Evolutionary conservation across 495 filamentous ascomycete genomes (phyloP).

Genomic region (Podospora didyma): DNA sequence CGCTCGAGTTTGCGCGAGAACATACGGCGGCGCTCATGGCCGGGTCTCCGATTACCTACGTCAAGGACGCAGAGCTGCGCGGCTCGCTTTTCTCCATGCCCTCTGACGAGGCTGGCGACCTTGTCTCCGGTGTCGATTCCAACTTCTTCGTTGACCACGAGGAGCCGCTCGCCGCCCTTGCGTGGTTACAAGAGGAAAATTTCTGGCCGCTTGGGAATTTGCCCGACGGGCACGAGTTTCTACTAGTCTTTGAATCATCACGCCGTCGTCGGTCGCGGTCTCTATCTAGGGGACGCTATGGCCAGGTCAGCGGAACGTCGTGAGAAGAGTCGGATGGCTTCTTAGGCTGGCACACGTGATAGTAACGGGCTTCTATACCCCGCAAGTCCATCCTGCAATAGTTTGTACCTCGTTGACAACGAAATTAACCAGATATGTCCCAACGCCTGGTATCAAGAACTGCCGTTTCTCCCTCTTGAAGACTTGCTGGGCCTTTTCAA

Average conservation of each 20-base stretch:
- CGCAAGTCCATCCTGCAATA: not conserved
- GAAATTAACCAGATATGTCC: not conserved
- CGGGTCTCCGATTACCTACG: conserved; percentile 1
- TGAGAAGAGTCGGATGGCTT: not conserved
- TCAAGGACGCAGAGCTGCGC: not conserved
- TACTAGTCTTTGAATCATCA: not conserved
- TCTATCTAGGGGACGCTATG: not conserved
- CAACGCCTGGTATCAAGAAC: not conserved
- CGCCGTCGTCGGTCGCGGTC: conserved; percentile 1
- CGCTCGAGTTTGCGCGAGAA: not conserved
- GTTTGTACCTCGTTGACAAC: not conserved
- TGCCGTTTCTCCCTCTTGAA: not conserved
- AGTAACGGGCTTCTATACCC: not conserved
- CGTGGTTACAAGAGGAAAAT: not conserved
- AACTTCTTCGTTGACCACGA: conserved; percentile 1
- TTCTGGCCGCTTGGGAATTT: not conserved
- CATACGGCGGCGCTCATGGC: not conserved
- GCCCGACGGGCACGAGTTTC: not conserved
- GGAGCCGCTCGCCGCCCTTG: not conserved
- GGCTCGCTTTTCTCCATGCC: not conserved
- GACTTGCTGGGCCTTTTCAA: not conserved
- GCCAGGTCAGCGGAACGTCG: not conserved
- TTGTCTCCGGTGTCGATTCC: not conserved
- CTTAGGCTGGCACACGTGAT: not conserved
- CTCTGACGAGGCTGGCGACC: not conserved